Base-by-base conservation (phyloP, 208 protist species). In the Lotmaria passim region DNA sequence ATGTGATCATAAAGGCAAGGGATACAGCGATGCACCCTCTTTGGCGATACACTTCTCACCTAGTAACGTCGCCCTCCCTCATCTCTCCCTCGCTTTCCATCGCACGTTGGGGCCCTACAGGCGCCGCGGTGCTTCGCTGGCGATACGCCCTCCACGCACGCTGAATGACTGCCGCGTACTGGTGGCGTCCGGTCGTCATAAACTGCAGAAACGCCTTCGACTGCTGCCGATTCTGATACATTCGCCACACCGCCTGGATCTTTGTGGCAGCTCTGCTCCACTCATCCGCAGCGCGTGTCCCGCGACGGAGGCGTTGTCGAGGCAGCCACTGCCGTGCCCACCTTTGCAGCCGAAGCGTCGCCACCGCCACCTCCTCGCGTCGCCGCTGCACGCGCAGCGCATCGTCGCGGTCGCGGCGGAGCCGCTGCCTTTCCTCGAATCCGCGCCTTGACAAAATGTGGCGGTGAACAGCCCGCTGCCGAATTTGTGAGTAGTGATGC, bases 181-280 rank as follows among this genome's bases (percentile, higher is more conserved):
- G 17, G 60, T 95, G 89, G 5, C 89, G 86, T 24, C 85, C 86
- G 19, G 28, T 24, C 17, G 70, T 64, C 58, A 94, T 47, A 59
- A 87, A 94, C 21, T 73, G 43, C 15, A 82, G 57, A 52, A 75
- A 85, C 2, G 69, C 76, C 8, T 34, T 66, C 26, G 67, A 17
- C 39, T 46, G 34, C 4, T 24, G 39, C 19, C 64, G 39, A 7
- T 52, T 67, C n/a, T 21, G 50, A 58, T 83, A 48, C 75, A 79
- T 86, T 24, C 85, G 81, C 85, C 86, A 93, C 6, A 59, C 75
- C 2, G 79, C 69, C 55, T 95, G 90, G 44, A 95, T 90, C 33
- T 77, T 73, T 3, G 79, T 66, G 7, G 83, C 90, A 23, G 75
- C 69, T 43, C 80, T 83, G 23, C 81, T 44, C 23, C 51, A 60